Evolutionary conservation across 768 basidiomycete genomes (phyloP), one percentile per base, ranked within the genome.

Genomic region (Lanmaoa pseudosensibilis): DNA sequence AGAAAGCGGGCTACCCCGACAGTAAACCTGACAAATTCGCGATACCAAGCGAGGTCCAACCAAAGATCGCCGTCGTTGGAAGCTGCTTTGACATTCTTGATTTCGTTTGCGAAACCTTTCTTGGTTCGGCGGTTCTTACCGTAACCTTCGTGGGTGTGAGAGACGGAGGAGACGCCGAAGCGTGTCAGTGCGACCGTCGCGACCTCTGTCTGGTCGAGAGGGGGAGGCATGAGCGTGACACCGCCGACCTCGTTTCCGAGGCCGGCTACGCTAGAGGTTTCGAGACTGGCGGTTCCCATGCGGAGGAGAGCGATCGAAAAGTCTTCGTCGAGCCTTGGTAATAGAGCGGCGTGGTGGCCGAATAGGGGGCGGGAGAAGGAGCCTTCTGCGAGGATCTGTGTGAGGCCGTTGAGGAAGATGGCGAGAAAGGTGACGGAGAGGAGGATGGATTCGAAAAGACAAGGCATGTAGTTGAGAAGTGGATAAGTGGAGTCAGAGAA

Each of bases 181-280:
- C 77, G 74, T 47, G 70, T 72, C 33, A 84, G 67, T 46, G 77
- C 69, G 13, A 80, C 71, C 3, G 69, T 68, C 5, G 75, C 68
- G 47, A 64, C 71, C 27, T 72, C 69, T 55, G 60, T 47, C 33
- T 61, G 58, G 38, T 48, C 53, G 38, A 50, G 45, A 21, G 55
- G 18, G 8, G 63, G 32, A 3, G 60, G 46, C 48, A 52, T 59
- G 36, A 73, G 47, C 13, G 71, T 61, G 47, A 90, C 76, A 5
- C 79, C 74, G 8, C 83, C 83, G 13, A 90, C 84, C 69, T 92
- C 88, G 62, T 91, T 90, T 1, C 85, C 84, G 66, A 88, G 79
- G 3, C 90, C 90, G 23, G 83, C 78, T 11, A 87, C 76, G 45
- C 83, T 84, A 0, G 88, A 90, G 0, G 87, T 85, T 66, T 92